Evolutionary conservation across 2,329 filamentous ascomycete species (phyloP).

Genomic region (Pseudonectria foliicola): DNA sequence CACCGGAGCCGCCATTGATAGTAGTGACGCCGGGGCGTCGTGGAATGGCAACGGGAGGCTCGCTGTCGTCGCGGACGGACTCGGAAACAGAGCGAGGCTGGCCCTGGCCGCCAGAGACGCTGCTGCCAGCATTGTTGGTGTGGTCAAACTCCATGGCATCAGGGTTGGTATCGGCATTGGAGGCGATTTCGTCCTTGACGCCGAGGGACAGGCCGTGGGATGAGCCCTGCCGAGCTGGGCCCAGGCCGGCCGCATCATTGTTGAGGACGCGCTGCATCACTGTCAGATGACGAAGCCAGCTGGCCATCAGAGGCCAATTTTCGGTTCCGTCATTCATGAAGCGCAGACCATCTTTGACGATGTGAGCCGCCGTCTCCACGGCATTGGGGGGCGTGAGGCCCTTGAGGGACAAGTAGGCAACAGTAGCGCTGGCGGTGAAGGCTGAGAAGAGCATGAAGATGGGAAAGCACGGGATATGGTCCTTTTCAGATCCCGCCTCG

Average conservation of each 20-base stretch:
- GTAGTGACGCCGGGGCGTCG: conserved; percentile 50
- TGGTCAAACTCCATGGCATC: conserved; percentile 55
- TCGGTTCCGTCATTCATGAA: conserved; percentile 53
- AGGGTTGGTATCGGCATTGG: conserved; percentile 47
- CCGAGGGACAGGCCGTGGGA: conserved; percentile 21
- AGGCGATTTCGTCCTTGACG: conserved; percentile 49
- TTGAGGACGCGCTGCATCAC: conserved; percentile 56
- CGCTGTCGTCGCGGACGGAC: conserved; percentile 42
- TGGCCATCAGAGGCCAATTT: conserved; percentile 52
- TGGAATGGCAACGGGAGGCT: conserved; percentile 41
- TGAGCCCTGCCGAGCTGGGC: conserved; percentile 28
- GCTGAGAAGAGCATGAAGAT: conserved; percentile 58
- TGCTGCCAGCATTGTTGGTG: conserved; percentile 17
- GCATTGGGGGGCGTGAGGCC: conserved; percentile 49
- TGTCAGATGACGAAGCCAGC: conserved; percentile 52
- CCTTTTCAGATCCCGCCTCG: conserved; percentile 50
- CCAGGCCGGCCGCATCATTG: conserved; percentile 38
- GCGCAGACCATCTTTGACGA: conserved; percentile 51
- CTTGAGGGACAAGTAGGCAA: conserved; percentile 56
- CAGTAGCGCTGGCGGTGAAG: conserved; percentile 54
- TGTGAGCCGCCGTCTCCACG: conserved; percentile 48
- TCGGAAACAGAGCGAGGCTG: conserved; percentile 31
- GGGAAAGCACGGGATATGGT: conserved; percentile 52
- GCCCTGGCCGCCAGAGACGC: conserved; percentile 22
- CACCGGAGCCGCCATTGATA: conserved; percentile 50